Evolutionary conservation across 108 stramenopile species (phyloP).

Genomic region (Nitzschia sp.): DNA sequence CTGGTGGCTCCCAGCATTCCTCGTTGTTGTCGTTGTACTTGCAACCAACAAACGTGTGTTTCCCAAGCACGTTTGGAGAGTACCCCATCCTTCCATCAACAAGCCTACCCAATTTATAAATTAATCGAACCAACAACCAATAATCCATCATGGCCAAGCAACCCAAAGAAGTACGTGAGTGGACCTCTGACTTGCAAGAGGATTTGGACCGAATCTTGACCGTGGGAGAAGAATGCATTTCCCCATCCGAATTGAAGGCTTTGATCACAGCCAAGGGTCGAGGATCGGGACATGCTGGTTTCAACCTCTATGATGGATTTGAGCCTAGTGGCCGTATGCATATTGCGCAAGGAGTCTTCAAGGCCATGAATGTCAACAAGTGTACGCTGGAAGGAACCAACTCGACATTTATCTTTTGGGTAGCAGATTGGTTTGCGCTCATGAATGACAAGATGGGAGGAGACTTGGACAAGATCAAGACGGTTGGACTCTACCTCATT

Average conservation of each 20-base stretch:
- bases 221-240: constrained; percentile 90
- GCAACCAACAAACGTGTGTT: too few relatives aligned
- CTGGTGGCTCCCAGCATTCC: too few relatives aligned
- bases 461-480: constrained; percentile 90
- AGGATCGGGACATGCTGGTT: constrained; percentile 53
- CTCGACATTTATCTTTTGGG: constrained; percentile 97
- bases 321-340: constrained; percentile 99
- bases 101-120: too few relatives aligned
- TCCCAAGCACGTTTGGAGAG: too few relatives aligned
- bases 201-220: constrained; percentile 74
- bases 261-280: constrained; percentile 72
- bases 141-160: too few relatives aligned
- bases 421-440: constrained; percentile 99
- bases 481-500: constrained; percentile 96
- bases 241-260: constrained; percentile 54
- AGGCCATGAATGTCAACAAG: constrained; percentile 98
- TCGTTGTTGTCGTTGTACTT: too few relatives aligned
- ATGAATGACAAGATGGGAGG: constrained; percentile 99
- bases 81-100: too few relatives aligned
- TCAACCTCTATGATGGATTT: constrained; percentile 97
- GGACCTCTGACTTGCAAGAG: constrained; percentile 69
- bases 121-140: too few relatives aligned
- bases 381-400: constrained; percentile 81
- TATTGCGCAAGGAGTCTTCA: constrained; percentile 96
- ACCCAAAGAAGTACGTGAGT: constrained; percentile 38